These are phyloP conservation scores for Pilatotrama ljubarskyi DNA, from an alignment of 768 basidiomycete species.

Conservation along the genomic window DNA sequence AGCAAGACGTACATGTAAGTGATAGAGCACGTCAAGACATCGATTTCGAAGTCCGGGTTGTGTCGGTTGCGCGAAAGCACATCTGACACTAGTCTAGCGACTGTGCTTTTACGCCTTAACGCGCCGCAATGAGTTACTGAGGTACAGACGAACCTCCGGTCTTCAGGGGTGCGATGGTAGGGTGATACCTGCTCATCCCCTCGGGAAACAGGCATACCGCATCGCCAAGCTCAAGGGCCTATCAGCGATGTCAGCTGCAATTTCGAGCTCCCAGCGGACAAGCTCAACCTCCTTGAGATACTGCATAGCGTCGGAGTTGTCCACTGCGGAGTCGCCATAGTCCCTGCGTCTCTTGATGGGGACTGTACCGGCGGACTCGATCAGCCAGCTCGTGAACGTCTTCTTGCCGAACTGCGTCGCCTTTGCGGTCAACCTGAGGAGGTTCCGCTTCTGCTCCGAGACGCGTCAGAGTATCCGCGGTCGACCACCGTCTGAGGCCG, in stretches of 20 bases:
- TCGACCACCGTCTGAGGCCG: neutral
- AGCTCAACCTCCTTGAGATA: constrained; percentile 61
- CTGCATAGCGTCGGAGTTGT: constrained; percentile 72
- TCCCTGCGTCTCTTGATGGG: constrained; percentile 82
- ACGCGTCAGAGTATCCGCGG: constrained; percentile 8
- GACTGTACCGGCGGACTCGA: constrained; percentile 85
- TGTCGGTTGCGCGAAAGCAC: constrained; percentile 68
- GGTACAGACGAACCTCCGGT: constrained; percentile 63
- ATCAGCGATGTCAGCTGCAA: constrained; percentile 4
- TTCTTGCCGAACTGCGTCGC: constrained; percentile 79
- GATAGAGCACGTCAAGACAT: constrained; percentile 74
- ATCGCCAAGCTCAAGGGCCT: constrained; percentile 78
- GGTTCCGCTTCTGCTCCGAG: constrained; percentile 59
- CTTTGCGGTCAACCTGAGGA: constrained; percentile 86
- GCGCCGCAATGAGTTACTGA: too few species aligned
- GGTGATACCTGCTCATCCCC: constrained; percentile 83
- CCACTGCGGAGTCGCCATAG: constrained; percentile 48
- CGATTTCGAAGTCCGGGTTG: constrained; percentile 69
- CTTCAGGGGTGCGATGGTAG: constrained; percentile 84
- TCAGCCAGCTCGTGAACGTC: constrained; percentile 89
- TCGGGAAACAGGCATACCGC: constrained; percentile 86
- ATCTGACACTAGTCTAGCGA: constrained; percentile 80
- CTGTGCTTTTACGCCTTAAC: constrained; percentile 35
- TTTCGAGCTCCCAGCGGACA: neutral
- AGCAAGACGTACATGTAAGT: constrained; percentile 66